A percentile compares a stretch with the other conserved stretches of the same genome.
phyloP scores from a whole-genome alignment of 257 asterid genomes.

The Gentiana macrophylla region DNA sequence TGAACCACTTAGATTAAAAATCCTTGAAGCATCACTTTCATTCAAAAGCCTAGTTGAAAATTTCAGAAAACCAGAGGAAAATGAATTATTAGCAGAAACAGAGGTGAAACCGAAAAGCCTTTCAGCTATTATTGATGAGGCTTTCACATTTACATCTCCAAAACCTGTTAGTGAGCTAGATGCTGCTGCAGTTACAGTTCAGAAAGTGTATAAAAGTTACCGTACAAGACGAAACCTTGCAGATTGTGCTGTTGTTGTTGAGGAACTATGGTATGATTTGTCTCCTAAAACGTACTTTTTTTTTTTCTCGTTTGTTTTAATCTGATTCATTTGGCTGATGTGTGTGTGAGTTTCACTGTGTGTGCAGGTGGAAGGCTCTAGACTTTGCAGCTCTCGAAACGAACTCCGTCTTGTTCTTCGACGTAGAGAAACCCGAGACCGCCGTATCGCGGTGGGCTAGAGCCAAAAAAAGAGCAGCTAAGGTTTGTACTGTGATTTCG shows the following conservation, averaged over 20 bases:
- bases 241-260: slow-evolving; percentile 94
- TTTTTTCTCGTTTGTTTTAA: background rate
- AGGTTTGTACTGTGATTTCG: slow-evolving; percentile 23
- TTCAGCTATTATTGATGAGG: slow-evolving; percentile 33
- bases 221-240: slow-evolving; percentile 85
- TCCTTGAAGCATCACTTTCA: slow-evolving; percentile 47
- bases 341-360: background rate
- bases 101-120: slow-evolving; percentile 1
- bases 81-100: slow-evolving; percentile 3
- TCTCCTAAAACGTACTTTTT: background rate
- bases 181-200: slow-evolving; percentile 84
- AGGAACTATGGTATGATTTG: slow-evolving; percentile 73
- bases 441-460: slow-evolving; percentile 94
- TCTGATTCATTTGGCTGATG: slow-evolving; percentile 9
- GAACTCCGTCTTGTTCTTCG: slow-evolving; percentile 81
- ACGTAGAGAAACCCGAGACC: slow-evolving; percentile 69
- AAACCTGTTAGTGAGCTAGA: slow-evolving; percentile 71
- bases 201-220: slow-evolving; percentile 88
- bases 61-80: slow-evolving; percentile 15
- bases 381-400: slow-evolving; percentile 74
- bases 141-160: slow-evolving; percentile 53
- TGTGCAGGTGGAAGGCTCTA: slow-evolving; percentile 88
- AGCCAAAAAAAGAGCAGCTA: slow-evolving; percentile 87
- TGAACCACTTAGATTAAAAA: slow-evolving; percentile 48
- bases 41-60: slow-evolving; percentile 55